Base-by-base conservation (phyloP, 768 basidiomycete genomes). In the Mycena pura region DNA sequence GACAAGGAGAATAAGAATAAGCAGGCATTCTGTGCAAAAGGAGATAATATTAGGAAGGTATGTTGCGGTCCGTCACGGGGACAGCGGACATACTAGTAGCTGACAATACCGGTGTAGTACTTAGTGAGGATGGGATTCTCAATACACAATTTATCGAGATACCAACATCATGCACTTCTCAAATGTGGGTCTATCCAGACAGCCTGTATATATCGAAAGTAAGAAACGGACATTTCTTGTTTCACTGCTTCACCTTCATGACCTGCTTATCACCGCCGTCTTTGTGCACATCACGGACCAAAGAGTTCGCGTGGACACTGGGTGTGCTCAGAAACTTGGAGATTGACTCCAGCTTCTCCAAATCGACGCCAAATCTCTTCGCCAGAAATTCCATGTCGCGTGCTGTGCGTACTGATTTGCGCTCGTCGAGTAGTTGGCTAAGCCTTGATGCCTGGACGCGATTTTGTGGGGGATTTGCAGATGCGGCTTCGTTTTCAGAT, bases 271-370 rank as follows among this genome's bases (percentile, higher is more conserved):
- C 88, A 49, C 85, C 80, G 2, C 89, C 90, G 17, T 85, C 80
- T 57, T 83, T 78, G n/a, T 78, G 80, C 21, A 78, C 74, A 5
- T 54, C 40, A 1, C 55, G 59, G 27, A 78, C 76, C 19, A 78
- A 77, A 11, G 81, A 79, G 3, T 73, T 76, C 52, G 78, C 75
- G 45, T 82, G 79, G 6, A 90, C 76, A 70, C 86, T 90, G 14
- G 91, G 89, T 45, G 82, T 86, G 67, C 79, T 91, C 69, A 93
- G 82, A 69, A 81, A 80, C 56, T 78, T 76, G 27, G 83, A 77
- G 19, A 94, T 67, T 19, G 72, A 78, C 47, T 84, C 80, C 31
- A 93, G 63, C 60, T 79, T 82, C 21, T 72, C 74, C 0, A 76
- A 63, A 53, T 90, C 88, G 25, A 94, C 70, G 6, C 75, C 82